Evolutionary conservation across 2,329 filamentous ascomycete genomes (phyloP), one percentile per base, ranked within the genome.

Genomic region (Apiospora hydei): DNA sequence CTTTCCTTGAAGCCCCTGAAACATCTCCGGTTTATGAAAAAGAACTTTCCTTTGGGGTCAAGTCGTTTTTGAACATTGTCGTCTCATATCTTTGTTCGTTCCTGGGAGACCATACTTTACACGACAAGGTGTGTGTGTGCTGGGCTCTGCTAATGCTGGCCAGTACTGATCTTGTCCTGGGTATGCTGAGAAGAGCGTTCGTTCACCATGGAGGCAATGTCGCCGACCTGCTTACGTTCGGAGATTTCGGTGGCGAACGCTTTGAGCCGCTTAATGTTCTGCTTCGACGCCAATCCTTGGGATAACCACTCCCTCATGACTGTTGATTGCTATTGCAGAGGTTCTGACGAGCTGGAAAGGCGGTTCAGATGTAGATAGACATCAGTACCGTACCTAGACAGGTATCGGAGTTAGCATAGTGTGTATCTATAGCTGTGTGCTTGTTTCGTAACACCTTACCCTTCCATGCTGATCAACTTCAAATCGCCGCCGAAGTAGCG

Each of bases 391-490:
- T 99, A 99, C 72, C 96, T 98, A 46, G 67, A 14, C 4, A 44
- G 69, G 75, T 74, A 82, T 79, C 61, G 66, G 70, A n/a, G 67
- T 70, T 24, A 69, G 46, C 69, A 18, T 26, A 2, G 30, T 41
- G 76, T 64, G 49, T 43, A 14, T 47, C 18, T 61, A 21, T 30
- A 6, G 41, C 13, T 26, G n/a, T 4, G 13, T 46, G n/a, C n/a
- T 3, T 41, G 26, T 1, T 1, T 47, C 26, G 64, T 71, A 69
- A 82, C 71, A 68, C 82, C 93, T 87, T 86, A 98, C 94, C 96
- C 96, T 87, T 99, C 96, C 96, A 99, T 99, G 82, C 95, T 98
- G 80, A 99, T 99, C 82, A 99, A 84, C 84, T 98, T 98, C 78
- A 99, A 83, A 82, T 99, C 96, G 72, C 96, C 96, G 73, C 96